Evolutionary conservation across 768 basidiomycete genomes (phyloP).

Genomic region (Coprinellus micaceus): DNA sequence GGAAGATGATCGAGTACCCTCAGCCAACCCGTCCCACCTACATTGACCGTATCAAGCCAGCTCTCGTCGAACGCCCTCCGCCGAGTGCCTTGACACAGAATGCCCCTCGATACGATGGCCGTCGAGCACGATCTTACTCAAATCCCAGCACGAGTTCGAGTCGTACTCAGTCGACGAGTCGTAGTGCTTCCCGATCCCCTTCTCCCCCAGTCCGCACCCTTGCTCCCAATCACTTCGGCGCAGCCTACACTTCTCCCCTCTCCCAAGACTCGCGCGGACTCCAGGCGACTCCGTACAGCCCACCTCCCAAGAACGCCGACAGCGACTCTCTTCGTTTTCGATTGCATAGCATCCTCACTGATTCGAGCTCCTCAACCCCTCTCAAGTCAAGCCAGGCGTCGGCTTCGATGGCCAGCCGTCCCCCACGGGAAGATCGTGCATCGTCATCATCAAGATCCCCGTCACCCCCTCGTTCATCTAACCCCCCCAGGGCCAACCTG

Average conservation of each 20-base stretch:
- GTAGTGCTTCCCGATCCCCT: conserved; percentile 20
- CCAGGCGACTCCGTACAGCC: conserved; percentile 1
- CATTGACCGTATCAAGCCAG: neutral
- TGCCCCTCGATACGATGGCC: conserved; percentile 6
- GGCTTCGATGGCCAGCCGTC: conserved; percentile 10
- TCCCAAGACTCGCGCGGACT: neutral
- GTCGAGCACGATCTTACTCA: conserved; percentile 25
- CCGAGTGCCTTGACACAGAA: conserved; percentile 9
- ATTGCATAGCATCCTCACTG: conserved; percentile 46
- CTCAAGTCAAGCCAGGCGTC: conserved; percentile 29
- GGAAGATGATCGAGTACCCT: neutral
- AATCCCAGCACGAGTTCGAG: conserved; percentile 23
- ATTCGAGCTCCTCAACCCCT: conserved; percentile 39
- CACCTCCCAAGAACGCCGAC: conserved; percentile 19
- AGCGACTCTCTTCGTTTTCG: conserved; percentile 32
- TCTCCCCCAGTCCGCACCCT: conserved; percentile 15
- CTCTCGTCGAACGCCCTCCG: neutral
- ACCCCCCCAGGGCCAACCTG: neutral
- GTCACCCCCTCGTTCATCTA: neutral
- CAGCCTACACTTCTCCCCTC: conserved; percentile 7
- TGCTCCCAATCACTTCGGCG: neutral
- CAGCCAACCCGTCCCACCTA: neutral
- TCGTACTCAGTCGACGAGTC: conserved; percentile 23
- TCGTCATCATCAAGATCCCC: conserved; percentile 8
- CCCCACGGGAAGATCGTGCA: neutral